A percentile compares a stretch with the other conserved stretches of the same genome.
These are phyloP conservation scores for Anthoceros angustus DNA, from an alignment of 225 moss, liverwort and hornwort species.

Conservation along the genomic window DNA sequence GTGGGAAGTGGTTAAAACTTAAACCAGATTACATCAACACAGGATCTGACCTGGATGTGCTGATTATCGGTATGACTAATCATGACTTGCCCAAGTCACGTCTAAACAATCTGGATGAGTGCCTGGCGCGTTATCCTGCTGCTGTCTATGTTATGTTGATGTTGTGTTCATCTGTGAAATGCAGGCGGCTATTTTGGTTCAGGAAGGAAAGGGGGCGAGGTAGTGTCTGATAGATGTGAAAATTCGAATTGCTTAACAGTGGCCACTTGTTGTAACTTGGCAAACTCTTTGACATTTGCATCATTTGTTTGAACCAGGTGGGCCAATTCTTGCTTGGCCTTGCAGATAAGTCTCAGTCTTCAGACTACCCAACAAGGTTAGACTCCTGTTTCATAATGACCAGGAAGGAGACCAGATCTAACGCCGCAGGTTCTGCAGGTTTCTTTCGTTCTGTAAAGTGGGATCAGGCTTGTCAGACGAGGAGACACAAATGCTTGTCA, in stretches of 20 bases:
- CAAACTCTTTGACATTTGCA: background rate
- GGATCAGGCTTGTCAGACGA: conserved; percentile 64
- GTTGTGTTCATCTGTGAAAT: background rate
- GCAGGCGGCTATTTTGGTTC: conserved; percentile 96
- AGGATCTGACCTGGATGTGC: conserved; percentile 72
- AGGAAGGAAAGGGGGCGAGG: conserved; percentile 88
- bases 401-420: background rate
- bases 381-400: conserved; percentile 10
- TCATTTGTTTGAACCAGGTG: conserved; percentile 19
- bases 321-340: conserved; percentile 82
- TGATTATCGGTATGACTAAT: conserved; percentile 54
- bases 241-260: background rate
- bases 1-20: conserved; percentile 84
- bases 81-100: background rate
- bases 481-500: conserved; percentile 46
- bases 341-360: conserved; percentile 54
- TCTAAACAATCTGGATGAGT: background rate
- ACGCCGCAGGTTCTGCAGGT: conserved; percentile 25
- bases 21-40: conserved; percentile 82
- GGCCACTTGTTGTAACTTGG: background rate
- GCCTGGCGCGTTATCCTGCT: background rate
- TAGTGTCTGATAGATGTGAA: conserved; percentile 7
- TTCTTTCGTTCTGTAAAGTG: conserved; percentile 74
- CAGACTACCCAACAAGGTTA: conserved; percentile 61
- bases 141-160: background rate